phyloP scores from a whole-genome alignment of 106 monocot genomes.

The Dendrobium chrysotoxum region DNA sequence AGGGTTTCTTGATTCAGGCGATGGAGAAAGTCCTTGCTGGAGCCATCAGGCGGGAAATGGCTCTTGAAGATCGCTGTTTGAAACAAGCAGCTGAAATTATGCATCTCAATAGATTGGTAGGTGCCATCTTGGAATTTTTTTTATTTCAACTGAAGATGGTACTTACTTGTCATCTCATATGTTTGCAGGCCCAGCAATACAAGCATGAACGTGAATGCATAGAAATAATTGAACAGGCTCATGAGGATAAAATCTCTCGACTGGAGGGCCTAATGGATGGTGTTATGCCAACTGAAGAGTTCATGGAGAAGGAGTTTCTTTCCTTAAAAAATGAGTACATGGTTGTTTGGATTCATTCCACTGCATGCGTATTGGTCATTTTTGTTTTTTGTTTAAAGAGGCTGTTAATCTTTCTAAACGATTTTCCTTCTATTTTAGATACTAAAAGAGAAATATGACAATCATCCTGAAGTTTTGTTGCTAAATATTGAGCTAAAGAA shows the following conservation, averaged over 20 bases:
- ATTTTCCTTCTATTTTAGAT: constrained; percentile 22
- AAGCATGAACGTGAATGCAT: constrained; percentile 89
- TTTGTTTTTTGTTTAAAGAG: constrained; percentile 1
- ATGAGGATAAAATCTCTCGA: constrained; percentile 71
- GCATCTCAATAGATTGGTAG: constrained; percentile 70
- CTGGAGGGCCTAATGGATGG: constrained; percentile 86
- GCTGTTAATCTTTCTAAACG: background rate
- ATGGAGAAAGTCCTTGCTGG: constrained; percentile 84
- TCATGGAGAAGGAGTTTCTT: constrained; percentile 66
- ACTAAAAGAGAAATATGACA: constrained; percentile 66
- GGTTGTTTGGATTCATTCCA: constrained; percentile 23
- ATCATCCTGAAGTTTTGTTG: constrained; percentile 70
- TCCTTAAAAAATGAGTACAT: constrained; percentile 66
- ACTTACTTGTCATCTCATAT: background rate
- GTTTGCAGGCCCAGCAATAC: constrained; percentile 67
- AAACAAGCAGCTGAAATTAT: constrained; percentile 72
- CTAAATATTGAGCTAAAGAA: constrained; percentile 58
- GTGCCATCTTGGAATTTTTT: background rate
- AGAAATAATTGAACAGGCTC: constrained; percentile 55
- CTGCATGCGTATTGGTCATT: background rate
- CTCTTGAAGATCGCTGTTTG: constrained; percentile 56
- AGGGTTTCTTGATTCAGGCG: constrained; percentile 33
- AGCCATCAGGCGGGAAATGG: constrained; percentile 86
- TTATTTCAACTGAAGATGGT: background rate
- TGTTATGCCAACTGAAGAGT: constrained; percentile 69